Conservation (phyloP, 257 asterid genomes). For the Capsicum pubescens region DNA sequence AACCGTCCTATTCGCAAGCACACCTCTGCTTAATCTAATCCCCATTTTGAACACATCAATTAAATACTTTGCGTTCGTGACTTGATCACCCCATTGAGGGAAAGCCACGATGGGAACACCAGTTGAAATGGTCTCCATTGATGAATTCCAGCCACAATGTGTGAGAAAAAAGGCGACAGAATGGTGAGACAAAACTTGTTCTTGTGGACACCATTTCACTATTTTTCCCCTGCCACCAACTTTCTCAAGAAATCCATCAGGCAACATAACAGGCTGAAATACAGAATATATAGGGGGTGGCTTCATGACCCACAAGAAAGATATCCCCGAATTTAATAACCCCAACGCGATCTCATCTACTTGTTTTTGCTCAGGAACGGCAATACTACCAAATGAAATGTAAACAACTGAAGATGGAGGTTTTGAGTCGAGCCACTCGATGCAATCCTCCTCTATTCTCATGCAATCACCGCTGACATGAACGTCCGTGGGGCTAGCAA, state of each 20-base stretch:
- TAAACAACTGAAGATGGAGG: constrained; percentile 34
- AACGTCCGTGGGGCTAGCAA: neutral
- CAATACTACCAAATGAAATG: constrained; percentile 39
- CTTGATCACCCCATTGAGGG: constrained; percentile 36
- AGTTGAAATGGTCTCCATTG: constrained; percentile 25
- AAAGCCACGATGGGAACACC: constrained; percentile 27
- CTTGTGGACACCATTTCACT: constrained; percentile 39
- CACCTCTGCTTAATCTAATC: neutral
- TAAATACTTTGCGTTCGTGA: constrained; percentile 32
- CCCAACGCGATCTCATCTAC: constrained; percentile 33
- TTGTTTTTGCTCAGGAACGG: constrained; percentile 23
- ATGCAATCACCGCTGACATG: neutral
- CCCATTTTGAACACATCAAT: constrained; percentile 39
- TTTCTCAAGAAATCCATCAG: constrained; percentile 35
- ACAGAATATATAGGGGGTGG: neutral
- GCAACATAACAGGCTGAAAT: constrained; percentile 8
- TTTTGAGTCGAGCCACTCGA: constrained; percentile 35
- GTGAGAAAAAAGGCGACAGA: constrained; percentile 37
- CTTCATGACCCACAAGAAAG: neutral
- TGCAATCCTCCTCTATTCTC: constrained; percentile 5
- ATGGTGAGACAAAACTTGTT: constrained; percentile 34
- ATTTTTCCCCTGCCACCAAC: constrained; percentile 30
- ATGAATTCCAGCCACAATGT: constrained; percentile 34
- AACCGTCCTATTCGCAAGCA: neutral
- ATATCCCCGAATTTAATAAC: constrained; percentile 26